Evolutionary conservation across 805 yeast species (phyloP), one percentile per base, ranked within the genome.

Genomic region (Zygoascus flipseniorum): DNA sequence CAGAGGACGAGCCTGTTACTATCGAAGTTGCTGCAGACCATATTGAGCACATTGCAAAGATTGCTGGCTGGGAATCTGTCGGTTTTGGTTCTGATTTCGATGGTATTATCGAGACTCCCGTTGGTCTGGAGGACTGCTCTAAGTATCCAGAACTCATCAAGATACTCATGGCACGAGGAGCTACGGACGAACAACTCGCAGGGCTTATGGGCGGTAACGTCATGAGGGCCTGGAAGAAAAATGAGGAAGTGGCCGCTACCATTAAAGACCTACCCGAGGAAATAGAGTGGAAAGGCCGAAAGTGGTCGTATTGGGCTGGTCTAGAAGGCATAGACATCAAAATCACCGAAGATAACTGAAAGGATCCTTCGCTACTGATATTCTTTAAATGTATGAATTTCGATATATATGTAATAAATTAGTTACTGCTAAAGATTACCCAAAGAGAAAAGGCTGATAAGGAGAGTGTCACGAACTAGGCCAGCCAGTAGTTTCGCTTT

Each of bases 11-110:
- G 18, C 55, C 53, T 9, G 73, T 69, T 11, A 70, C 75, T n/a
- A 74, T 77, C 46, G 76, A 74, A 10, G 78, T 76, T 55, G 79
- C 76, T 1, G 78, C 72, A 1, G 70, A 68, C 48, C 81, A 77
- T 63, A 69, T 76, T 31, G 55, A 67, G 43, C 70, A 77, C 57
- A 65, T 76, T 31, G 73, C 74, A 31, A 62, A 73, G 16, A 57
- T 72, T 8, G 71, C 76, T 26, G 81, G 81, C 1, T 77, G 79
- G 80, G 76, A 74, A 26, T 76, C 74, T 58, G 79, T 77, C 45
- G 78, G 77, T 0, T 64, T 76, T 4, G 82, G 82, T 0, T 70
- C 76, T 3, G 82, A 78, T 61, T 77, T 76, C 57, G 82, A 78
- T 60, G 82, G 81, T 13, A 77, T 77, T 50, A 75, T 76, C 18